Percentiles rank a stretch among this genome's conserved stretches.
phyloP scores from a whole-genome alignment of 306 rosid species.

The Cyclanthera cordifolia region DNA sequence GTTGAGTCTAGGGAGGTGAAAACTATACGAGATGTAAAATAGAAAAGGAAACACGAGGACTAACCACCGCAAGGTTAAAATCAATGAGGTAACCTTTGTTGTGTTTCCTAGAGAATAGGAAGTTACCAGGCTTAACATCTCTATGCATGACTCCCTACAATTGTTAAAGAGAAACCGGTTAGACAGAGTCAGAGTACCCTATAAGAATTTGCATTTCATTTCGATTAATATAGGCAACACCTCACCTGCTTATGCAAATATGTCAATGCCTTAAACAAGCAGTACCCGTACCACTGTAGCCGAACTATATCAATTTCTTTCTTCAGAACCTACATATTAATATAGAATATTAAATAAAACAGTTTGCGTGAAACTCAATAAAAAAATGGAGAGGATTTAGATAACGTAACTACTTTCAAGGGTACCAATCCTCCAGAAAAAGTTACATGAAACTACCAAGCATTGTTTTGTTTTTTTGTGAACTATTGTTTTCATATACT shows the following conservation, averaged over 20 bases:
- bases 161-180: constrained; percentile 12
- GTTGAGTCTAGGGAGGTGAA: neutral
- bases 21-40: neutral
- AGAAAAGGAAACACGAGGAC: neutral
- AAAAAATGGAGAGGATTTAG: neutral
- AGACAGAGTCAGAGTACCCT: neutral
- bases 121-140: constrained; percentile 92
- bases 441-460: neutral
- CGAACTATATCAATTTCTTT: constrained; percentile 50
- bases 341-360: constrained; percentile 6
- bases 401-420: neutral
- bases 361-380: neutral
- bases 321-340: constrained; percentile 53
- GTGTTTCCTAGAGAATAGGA: constrained; percentile 63
- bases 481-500: neutral
- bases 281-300: constrained; percentile 75
- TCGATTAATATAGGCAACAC: neutral
- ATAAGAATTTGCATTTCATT: neutral
- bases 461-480: neutral
- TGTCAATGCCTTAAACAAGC: constrained; percentile 72
- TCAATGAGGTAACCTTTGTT: constrained; percentile 78
- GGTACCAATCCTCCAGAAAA: neutral
- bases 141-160: constrained; percentile 68
- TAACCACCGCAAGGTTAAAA: constrained; percentile 80
- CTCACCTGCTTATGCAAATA: constrained; percentile 77